Percentiles rank a stretch among this genome's conserved stretches.
Conservation (phyloP, 768 basidiomycete species). For the Daedalea quercina region DNA sequence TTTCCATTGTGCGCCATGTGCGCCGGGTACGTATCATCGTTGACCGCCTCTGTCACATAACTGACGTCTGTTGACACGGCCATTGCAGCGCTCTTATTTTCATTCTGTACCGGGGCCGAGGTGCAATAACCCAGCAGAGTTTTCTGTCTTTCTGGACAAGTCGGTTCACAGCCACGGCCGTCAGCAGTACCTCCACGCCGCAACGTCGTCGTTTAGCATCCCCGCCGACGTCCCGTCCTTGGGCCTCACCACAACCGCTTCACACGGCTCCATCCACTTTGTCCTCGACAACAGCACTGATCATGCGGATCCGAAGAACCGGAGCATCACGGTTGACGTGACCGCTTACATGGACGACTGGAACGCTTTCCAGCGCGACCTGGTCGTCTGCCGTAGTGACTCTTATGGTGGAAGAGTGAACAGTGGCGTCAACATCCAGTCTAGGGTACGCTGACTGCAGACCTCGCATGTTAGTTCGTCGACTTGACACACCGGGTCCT, state of each 20-base stretch:
- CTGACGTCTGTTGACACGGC: not conserved
- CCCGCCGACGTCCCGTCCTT: not conserved
- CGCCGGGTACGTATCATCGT: not conserved
- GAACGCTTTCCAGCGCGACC: not conserved
- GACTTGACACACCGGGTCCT: too few relatives aligned
- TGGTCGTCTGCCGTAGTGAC: too few relatives aligned
- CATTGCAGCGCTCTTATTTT: not conserved
- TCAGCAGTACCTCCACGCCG: not conserved
- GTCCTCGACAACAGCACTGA: not conserved
- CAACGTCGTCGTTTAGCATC: not conserved
- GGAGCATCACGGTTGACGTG: not conserved
- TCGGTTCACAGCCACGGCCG: not conserved
- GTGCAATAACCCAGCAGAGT: not conserved
- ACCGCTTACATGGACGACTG: not conserved
- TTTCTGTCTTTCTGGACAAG: not conserved
- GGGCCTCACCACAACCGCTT: not conserved
- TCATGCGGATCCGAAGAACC: not conserved
- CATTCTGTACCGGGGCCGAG: not conserved
- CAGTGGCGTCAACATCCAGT: too few relatives aligned
- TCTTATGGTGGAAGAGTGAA: too few relatives aligned
- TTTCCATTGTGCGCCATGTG: not conserved
- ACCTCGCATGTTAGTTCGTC: too few relatives aligned
- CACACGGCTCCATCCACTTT: not conserved
- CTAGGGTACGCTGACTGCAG: too few relatives aligned
- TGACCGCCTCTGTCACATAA: not conserved